phyloP scores from a whole-genome alignment of 2,329 filamentous ascomycete species.

The Aureobasidium lini region DNA sequence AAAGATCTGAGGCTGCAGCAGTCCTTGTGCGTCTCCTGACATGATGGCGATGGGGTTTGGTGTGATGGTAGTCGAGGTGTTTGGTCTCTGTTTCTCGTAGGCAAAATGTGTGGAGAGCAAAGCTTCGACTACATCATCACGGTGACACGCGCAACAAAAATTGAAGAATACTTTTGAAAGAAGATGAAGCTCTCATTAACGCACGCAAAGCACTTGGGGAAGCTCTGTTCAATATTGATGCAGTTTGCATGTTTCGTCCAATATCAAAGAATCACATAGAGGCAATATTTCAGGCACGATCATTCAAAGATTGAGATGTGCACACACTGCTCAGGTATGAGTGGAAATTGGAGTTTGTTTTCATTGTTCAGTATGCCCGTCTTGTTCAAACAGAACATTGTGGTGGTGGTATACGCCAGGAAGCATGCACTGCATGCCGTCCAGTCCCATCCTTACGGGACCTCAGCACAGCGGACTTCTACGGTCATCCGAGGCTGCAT shows the following conservation, averaged over 20 bases:
- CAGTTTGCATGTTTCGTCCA: too few relatives aligned
- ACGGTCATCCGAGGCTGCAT: neutral
- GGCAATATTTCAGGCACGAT: neutral
- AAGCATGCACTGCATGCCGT: neutral
- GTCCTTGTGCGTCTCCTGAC: constrained; percentile 22
- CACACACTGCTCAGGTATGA: neutral
- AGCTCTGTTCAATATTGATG: neutral
- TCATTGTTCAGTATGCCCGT: neutral
- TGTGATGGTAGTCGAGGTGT: neutral
- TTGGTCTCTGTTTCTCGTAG: neutral
- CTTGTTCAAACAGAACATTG: neutral
- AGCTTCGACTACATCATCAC: constrained; percentile 13
- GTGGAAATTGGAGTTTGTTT: neutral
- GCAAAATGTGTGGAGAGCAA: constrained; percentile 9
- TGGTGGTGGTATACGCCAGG: neutral
- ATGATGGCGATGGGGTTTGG: neutral
- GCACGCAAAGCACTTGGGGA: too few relatives aligned
- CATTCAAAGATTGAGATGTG: neutral
- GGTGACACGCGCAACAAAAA: neutral
- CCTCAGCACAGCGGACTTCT: neutral
- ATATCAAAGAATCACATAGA: neutral
- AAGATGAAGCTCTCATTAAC: too few relatives aligned
- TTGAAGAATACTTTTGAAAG: neutral
- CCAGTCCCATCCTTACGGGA: neutral
- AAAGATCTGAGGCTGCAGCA: constrained; percentile 79